Evolutionary conservation across 176 grass and related monocot genomes (phyloP), one percentile per base, ranked within the genome.

Genomic region (Phoenix dactylifera): DNA sequence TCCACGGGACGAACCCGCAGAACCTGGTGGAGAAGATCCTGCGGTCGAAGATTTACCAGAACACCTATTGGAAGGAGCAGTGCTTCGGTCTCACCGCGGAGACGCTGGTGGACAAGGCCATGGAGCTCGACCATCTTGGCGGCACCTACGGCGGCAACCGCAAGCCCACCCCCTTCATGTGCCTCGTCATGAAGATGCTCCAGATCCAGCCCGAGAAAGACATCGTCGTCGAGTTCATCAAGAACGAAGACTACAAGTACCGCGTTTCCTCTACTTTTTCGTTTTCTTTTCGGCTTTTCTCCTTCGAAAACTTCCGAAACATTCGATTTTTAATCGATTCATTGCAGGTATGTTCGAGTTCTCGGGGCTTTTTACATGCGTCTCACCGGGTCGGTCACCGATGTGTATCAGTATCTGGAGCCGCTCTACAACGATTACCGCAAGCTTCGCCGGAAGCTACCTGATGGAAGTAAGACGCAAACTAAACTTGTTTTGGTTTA

Each of bases 171-270:
- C 77, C 80, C 16, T 95, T 95, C 71, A 69, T 95, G n/a, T 92
- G 93, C 59, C 87, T 98, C 58, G 26, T 89, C 4, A 72, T 98
- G 71, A 98, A 98, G 87, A 98, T 98, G 93, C 93, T 98, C 52
- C 93, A 98, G 84, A 98, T 98, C 83, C 93, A 98, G 67, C 93
- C 87, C 2, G 84, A 92, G 51, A 98, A 98, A 73, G 93, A 98
- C 53, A 98, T 98, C 49, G 81, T 98, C 22, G 93, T 98, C 7
- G 93, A 98, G 72, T 98, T 98, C 66, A 98, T 98, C 10, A 98
- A 98, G 68, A 98, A 98, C 66, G 84, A 98, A 56, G 93, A 92
- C n/a, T 98, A 92, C 69, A 98, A 98, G 93, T 89, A 49, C 9
- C 10, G 35, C 1, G 1, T 44, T 44, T 15, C 16, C 23, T 1